phyloP scores from a whole-genome alignment of 495 filamentous ascomycete genomes.

The Talaromyces trachyspermus region DNA sequence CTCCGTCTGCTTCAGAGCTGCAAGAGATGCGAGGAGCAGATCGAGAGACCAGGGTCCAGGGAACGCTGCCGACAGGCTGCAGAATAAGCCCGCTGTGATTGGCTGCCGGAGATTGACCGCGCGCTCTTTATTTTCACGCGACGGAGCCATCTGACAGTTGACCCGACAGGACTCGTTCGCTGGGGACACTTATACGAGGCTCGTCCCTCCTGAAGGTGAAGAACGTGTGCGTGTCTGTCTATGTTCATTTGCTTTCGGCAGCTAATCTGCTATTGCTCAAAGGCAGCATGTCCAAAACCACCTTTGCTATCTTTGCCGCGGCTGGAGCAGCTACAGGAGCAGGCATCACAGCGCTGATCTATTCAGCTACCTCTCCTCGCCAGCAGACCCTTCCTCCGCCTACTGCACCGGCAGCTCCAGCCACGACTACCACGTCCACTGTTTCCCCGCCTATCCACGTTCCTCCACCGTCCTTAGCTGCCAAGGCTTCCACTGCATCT shows the following conservation, averaged over 20 bases:
- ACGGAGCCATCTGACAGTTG: background rate
- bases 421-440: conserved; percentile 31
- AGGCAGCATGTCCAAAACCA: conserved; percentile 71
- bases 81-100: conserved; percentile 2
- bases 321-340: conserved; percentile 85
- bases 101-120: background rate
- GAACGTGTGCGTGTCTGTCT: too few relatives aligned
- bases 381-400: conserved; percentile 34
- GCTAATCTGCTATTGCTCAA: too few relatives aligned
- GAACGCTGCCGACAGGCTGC: background rate
- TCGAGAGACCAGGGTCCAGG: too few relatives aligned
- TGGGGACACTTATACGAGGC: background rate
- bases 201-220: background rate
- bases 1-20: too few relatives aligned
- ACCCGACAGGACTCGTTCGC: background rate
- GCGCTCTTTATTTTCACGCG: conserved; percentile 4
- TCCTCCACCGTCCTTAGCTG: conserved; percentile 29
- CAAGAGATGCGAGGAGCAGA: background rate
- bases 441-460: conserved; percentile 22
- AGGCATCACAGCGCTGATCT: conserved; percentile 72
- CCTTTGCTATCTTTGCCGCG: conserved; percentile 79
- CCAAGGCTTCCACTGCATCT: conserved; percentile 25
- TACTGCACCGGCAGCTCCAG: conserved; percentile 35
- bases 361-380: conserved; percentile 50
- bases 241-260: too few relatives aligned